Percentiles rank a stretch among this genome's conserved stretches.
These are phyloP conservation scores for Stephania yunnanensis DNA, from an alignment of 164 flowering plant species.

Conservation along the genomic window DNA sequence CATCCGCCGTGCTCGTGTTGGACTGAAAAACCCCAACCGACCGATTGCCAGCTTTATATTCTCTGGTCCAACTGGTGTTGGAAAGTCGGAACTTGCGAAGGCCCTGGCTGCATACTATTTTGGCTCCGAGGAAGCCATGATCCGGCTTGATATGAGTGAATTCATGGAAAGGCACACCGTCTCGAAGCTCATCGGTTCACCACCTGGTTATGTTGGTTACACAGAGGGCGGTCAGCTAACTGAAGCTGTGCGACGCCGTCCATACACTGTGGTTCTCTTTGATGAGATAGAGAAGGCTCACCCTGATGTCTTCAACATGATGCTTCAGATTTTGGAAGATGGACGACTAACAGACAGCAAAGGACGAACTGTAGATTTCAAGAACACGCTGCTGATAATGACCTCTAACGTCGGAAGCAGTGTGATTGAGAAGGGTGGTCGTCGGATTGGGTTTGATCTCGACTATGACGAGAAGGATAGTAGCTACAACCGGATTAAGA, in stretches of 20 bases:
- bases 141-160: constrained; percentile 45
- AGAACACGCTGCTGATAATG: constrained; percentile 31
- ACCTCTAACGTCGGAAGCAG: constrained; percentile 32
- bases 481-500: constrained; percentile 20
- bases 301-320: constrained; percentile 24
- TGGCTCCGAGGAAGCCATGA: constrained; percentile 29
- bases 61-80: constrained; percentile 28
- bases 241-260: constrained; percentile 26
- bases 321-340: constrained; percentile 38
- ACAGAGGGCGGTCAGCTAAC: constrained; percentile 33
- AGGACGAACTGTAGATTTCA: constrained; percentile 32
- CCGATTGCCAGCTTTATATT: constrained; percentile 27
- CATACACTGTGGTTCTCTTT: constrained; percentile 28
- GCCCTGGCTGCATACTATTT: constrained; percentile 27
- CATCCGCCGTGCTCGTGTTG: constrained; percentile 94
- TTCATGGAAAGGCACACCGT: constrained; percentile 23
- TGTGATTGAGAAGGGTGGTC: constrained; percentile 15
- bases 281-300: constrained; percentile 43
- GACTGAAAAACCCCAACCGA: constrained; percentile 28
- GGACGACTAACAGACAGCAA: constrained; percentile 32
- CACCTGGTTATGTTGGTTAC: constrained; percentile 36
- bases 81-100: constrained; percentile 38
- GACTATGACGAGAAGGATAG: constrained; percentile 13
- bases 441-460: constrained; percentile 20
- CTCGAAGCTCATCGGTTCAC: constrained; percentile 30